Base-by-base conservation (phyloP, 2,329 filamentous ascomycete genomes). In the Pseudogymnoascus sp. region DNA sequence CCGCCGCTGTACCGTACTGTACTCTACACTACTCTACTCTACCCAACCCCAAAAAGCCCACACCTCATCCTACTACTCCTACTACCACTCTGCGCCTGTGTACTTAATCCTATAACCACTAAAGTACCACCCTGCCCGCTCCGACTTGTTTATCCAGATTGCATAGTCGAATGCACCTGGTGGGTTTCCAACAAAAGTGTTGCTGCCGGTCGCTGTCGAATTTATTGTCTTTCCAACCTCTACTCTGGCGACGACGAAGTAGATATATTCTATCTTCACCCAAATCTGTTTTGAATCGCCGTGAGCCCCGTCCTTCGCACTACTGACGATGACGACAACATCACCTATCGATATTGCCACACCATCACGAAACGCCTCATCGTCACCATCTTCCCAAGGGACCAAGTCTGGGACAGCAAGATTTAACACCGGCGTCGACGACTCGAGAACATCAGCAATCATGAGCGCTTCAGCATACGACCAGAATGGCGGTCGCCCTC, bases 401-500 rank as follows among this genome's bases (percentile, higher is more conserved):
- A 66, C 69, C 31, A 68, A 70, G 61, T 62, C 65, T 43, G 60
- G 21, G 7, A 34, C 31, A 10, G 34, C 61, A 67, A 70, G 43
- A 66, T 70, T 62, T 70, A 67, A 63, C 69, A 66, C 68, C 16
- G 69, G 73, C 64, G 63, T 66, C 54, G 72, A 73, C 45, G 64
- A 65, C 63, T 68, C 69, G 39, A 69, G 68, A 51, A 71, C 70
- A 28, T 73, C 81, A 63, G 86, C 87, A 81, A 85, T 85, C 69
- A 83, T 84, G 69, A 72, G 68, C 54, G 83, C 83, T 70, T 80
- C 82, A 64, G 77, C 79, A 67, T 81, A 85, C 71, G 84, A 87
- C 76, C 65, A 75, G 75, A 74, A 79, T 84, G 77, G 78, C 81
- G 76, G 83, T 82, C 73, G 79, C 75, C 68, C 62, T 70, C 81